Evolutionary conservation across 2,329 filamentous ascomycete species (phyloP).

Genomic region (Cytospora chrysosperma): DNA sequence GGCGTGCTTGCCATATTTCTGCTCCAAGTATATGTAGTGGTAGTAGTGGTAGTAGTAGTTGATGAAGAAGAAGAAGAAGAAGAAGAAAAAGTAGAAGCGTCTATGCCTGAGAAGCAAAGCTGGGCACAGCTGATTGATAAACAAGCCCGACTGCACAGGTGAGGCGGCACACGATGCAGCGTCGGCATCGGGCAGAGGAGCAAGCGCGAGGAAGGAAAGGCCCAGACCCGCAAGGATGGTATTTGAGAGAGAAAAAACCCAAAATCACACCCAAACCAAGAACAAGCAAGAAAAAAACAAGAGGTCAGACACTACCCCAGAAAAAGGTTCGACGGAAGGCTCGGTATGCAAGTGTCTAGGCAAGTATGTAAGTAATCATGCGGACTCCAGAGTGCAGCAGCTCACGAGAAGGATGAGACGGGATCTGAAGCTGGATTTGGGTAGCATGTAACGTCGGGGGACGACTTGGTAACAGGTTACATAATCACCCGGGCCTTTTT

Average conservation of each 20-base stretch:
- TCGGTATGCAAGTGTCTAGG: background rate
- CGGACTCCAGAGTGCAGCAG: background rate
- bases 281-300: too few relatives aligned
- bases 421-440: slow-evolving; percentile 3
- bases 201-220: background rate
- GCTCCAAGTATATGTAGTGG: background rate
- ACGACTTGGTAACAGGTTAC: too few relatives aligned
- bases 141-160: background rate
- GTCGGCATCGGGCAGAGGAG: background rate
- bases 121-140: slow-evolving; percentile 1
- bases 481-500: slow-evolving; percentile 4
- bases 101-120: background rate
- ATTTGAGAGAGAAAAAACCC: too few relatives aligned
- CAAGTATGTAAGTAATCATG: background rate
- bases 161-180: background rate
- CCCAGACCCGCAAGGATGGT: slow-evolving; percentile 3
- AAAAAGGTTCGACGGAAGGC: slow-evolving; percentile 7
- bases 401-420: background rate
- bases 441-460: background rate
- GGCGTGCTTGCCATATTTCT: background rate
- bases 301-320: too few relatives aligned
- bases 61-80: too few relatives aligned
- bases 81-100: too few relatives aligned
- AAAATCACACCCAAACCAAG: too few relatives aligned
- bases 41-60: too few relatives aligned